Conservation (phyloP, 176 grass and related monocot genomes). For the Aegilops tauschii region DNA sequence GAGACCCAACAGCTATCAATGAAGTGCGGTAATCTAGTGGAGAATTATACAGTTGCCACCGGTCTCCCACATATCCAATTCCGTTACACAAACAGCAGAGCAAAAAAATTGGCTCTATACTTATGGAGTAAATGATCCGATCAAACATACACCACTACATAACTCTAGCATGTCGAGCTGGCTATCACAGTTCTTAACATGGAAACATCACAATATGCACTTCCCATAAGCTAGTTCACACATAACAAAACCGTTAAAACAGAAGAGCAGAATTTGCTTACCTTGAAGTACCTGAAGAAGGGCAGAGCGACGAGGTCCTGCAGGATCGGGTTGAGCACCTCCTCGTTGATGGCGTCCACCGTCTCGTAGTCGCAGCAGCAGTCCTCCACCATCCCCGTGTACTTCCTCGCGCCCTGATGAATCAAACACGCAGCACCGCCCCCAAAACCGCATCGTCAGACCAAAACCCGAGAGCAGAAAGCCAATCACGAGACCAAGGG, state of each 20-base stretch:
- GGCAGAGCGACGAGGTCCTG: slow-evolving; percentile 75
- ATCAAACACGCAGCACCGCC: neutral
- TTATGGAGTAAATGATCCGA: neutral
- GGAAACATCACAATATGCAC: neutral
- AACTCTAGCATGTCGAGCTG: neutral
- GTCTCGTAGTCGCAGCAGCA: slow-evolving; percentile 94
- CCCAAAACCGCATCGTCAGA: slow-evolving; percentile 5
- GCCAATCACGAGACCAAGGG: neutral
- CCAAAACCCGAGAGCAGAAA: neutral
- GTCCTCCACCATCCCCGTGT: slow-evolving; percentile 88
- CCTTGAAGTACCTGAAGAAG: slow-evolving; percentile 99
- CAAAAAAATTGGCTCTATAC: neutral
- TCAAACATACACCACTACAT: neutral
- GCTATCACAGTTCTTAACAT: neutral
- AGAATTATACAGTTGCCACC: neutral
- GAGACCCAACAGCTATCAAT: neutral
- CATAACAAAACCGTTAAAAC: neutral
- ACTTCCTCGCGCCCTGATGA: slow-evolving; percentile 50
- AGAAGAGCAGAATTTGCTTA: neutral
- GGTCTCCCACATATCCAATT: neutral
- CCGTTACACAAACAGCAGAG: neutral
- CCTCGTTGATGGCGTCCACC: slow-evolving; percentile 67
- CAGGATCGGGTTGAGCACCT: slow-evolving; percentile 73
- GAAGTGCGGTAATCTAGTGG: neutral
- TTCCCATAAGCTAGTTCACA: neutral